Conservation (phyloP, 2,329 filamentous ascomycete genomes). For the Chrysoporthe austroafricana region DNA sequence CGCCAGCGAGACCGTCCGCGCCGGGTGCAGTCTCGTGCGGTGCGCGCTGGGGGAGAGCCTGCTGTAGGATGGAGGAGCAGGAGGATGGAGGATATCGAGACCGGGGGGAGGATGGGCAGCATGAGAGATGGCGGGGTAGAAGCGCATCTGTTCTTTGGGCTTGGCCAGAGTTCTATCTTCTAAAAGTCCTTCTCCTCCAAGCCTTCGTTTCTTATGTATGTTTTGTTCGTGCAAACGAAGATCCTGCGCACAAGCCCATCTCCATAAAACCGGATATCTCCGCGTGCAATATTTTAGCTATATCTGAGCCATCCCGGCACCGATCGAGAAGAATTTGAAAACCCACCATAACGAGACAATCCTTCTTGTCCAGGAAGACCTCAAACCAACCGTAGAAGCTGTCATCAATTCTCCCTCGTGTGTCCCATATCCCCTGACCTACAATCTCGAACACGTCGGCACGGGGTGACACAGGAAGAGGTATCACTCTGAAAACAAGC, state of each 20-base stretch:
- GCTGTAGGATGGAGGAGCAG: conserved; percentile 43
- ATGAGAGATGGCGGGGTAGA: not conserved
- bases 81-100: not conserved
- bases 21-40: conserved; percentile 87
- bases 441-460: not conserved
- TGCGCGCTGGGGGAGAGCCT: conserved; percentile 92
- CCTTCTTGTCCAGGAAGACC: not conserved
- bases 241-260: no score
- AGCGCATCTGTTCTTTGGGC: no score
- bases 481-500: not conserved
- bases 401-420: no score
- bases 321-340: not conserved
- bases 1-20: conserved; percentile 83
- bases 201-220: no score
- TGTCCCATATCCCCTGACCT: not conserved
- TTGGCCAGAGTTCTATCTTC: no score
- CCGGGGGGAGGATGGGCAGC: not conserved
- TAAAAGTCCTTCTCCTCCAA: no score
- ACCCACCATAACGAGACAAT: not conserved
- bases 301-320: no score
- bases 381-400: no score
- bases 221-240: no score
- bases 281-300: no score
- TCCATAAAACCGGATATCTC: no score
- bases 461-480: not conserved